These are phyloP conservation scores for Hymenochaete sp. DNA, from an alignment of 1,284 basidiomycete genomes.

Conservation along the genomic window DNA sequence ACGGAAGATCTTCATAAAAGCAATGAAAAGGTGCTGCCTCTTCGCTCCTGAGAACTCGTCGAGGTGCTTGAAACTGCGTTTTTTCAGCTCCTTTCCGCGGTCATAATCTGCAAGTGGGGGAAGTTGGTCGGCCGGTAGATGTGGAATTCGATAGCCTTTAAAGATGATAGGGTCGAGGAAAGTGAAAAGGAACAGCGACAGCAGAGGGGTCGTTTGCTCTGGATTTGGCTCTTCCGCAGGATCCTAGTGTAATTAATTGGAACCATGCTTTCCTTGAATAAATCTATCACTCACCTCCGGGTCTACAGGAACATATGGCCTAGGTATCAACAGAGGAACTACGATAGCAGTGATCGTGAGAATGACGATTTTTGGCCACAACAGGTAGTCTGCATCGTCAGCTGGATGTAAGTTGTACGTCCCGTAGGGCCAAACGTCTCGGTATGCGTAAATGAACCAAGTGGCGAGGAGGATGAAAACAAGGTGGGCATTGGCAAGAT, in stretches of 20 bases:
- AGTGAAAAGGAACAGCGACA: conserved; percentile 47
- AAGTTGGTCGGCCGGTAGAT: conserved; percentile 37
- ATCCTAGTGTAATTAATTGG: conserved; percentile 28
- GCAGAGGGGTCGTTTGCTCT: conserved; percentile 56
- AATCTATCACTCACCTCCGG: conserved; percentile 29
- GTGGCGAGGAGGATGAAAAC: conserved; percentile 31
- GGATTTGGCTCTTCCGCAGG: conserved; percentile 42
- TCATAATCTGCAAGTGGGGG: conserved; percentile 58
- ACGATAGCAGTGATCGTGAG: conserved; percentile 28
- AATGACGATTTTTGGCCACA: conserved; percentile 33
- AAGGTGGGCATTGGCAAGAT: conserved; percentile 27
- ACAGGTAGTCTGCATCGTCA: conserved; percentile 27
- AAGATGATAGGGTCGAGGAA: conserved; percentile 51
- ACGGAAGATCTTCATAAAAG: conserved; percentile 24
- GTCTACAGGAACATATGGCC: conserved; percentile 36
- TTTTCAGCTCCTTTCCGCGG: conserved; percentile 29
- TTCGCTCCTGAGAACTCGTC: conserved; percentile 31
- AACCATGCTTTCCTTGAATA: conserved; percentile 28
- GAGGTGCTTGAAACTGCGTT: conserved; percentile 35
- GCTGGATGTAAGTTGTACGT: conserved; percentile 34
- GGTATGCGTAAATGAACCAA: conserved; percentile 42
- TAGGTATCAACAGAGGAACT: conserved; percentile 34
- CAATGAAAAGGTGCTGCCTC: conserved; percentile 28
- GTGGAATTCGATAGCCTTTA: conserved; percentile 34
- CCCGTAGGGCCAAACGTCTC: conserved; percentile 56